A percentile compares a stretch with the other conserved stretches of the same genome.
phyloP scores from a whole-genome alignment of 805 yeast genomes.

The Ogataea polymorpha region DNA sequence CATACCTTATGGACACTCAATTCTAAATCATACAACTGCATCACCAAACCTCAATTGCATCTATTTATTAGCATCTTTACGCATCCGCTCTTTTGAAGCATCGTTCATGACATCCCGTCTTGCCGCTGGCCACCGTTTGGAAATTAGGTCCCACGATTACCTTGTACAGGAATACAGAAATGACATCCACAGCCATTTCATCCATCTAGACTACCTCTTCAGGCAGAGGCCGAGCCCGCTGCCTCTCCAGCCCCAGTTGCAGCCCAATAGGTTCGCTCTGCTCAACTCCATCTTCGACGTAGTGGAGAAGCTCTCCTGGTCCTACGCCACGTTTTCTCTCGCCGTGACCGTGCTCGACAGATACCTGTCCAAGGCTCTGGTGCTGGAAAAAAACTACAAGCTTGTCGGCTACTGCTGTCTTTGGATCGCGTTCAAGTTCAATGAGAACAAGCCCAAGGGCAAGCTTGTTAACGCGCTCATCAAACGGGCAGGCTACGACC shows the following conservation, averaged over 20 bases:
- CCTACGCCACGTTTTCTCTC: conserved; percentile 35
- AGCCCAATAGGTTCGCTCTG: conserved; percentile 22
- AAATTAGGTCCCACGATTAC: conserved; percentile 27
- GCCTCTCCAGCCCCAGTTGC: conserved; percentile 25
- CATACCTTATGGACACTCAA: conserved; percentile 6
- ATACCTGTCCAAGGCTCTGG: conserved; percentile 34
- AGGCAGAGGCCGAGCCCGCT: conserved; percentile 30
- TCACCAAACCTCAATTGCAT: conserved; percentile 12
- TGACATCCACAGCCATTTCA: conserved; percentile 27
- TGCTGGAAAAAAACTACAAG: conserved; percentile 36
- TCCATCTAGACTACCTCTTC: conserved; percentile 26
- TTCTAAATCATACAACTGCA: conserved; percentile 2
- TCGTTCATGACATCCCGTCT: conserved; percentile 9
- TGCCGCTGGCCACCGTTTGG: conserved; percentile 23
- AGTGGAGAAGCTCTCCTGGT: conserved; percentile 28
- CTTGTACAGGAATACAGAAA: conserved; percentile 28
- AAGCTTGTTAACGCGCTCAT: conserved; percentile 30
- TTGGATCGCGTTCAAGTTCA: conserved; percentile 44
- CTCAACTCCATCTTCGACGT: conserved; percentile 33
- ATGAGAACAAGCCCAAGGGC: conserved; percentile 54
- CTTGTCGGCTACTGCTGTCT: conserved; percentile 42
- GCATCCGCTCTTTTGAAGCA: conserved; percentile 2
- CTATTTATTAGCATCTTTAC: conserved; percentile 12
- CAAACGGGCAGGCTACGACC: conserved; percentile 30
- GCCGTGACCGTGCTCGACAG: conserved; percentile 39